Conservation (phyloP, 2,329 filamentous ascomycete genomes). For the Claviceps arundinis region DNA sequence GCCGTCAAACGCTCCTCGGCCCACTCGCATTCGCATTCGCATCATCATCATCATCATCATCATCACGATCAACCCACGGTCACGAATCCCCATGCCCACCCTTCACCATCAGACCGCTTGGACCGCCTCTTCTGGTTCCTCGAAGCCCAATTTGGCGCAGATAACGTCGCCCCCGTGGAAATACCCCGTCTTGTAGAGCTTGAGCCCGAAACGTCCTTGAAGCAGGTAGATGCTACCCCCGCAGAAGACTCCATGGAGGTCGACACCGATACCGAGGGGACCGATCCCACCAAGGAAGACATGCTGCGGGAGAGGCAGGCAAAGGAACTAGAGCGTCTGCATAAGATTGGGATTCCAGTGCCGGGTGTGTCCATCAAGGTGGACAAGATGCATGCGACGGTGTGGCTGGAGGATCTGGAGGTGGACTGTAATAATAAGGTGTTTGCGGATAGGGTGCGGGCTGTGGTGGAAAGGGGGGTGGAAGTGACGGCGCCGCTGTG, state of each 20-base stretch:
- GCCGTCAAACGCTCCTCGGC: conserved; percentile 60
- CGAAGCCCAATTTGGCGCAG: conserved; percentile 84
- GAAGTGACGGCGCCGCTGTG: conserved; percentile 73
- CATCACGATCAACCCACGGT: conserved; percentile 20
- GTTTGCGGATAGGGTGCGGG: conserved; percentile 71
- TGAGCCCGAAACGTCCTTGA: background rate
- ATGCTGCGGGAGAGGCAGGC: conserved; percentile 26
- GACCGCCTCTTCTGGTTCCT: conserved; percentile 87
- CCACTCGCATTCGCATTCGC: conserved; percentile 22
- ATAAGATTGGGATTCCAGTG: conserved; percentile 76
- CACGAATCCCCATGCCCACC: conserved; percentile 59
- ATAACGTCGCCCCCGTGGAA: conserved; percentile 67
- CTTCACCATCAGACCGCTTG: conserved; percentile 63
- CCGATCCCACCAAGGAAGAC: background rate
- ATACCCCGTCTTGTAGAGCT: conserved; percentile 24
- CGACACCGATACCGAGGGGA: background rate
- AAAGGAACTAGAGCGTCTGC: conserved; percentile 64
- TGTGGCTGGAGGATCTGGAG: conserved; percentile 86
- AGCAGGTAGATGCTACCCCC: background rate
- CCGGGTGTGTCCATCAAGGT: conserved; percentile 79
- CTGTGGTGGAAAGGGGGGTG: conserved; percentile 78
- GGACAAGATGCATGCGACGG: conserved; percentile 73
- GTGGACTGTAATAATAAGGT: conserved; percentile 74
- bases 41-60: background rate
- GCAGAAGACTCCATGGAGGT: background rate